These are phyloP conservation scores for Cucurbita argyrosperma DNA, from an alignment of 306 rosid genomes.

Conservation along the genomic window DNA sequence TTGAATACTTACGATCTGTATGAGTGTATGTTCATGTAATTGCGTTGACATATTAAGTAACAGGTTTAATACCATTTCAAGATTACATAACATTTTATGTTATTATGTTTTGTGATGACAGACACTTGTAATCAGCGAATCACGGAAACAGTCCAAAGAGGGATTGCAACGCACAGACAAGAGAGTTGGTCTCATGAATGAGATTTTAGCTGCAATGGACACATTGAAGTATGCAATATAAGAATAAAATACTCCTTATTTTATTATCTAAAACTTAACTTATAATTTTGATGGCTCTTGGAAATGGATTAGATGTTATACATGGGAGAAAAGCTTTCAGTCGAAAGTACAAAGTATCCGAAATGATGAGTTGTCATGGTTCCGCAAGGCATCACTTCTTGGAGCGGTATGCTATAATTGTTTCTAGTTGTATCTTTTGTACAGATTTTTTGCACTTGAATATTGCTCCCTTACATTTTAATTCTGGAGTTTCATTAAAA, in stretches of 20 bases:
- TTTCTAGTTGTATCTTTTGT: background rate
- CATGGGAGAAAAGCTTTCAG: conserved; percentile 96
- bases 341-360: conserved; percentile 54
- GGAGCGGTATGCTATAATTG: conserved; percentile 56
- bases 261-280: background rate
- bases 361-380: conserved; percentile 75
- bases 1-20: background rate
- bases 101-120: conserved; percentile 17
- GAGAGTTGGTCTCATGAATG: conserved; percentile 97
- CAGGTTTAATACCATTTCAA: background rate
- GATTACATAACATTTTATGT: background rate
- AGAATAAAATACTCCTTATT: background rate
- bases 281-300: conserved; percentile 1
- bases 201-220: conserved; percentile 95
- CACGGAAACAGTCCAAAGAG: conserved; percentile 70
- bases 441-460: background rate
- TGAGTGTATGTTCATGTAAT: background rate
- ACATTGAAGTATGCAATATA: conserved; percentile 59
- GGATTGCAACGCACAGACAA: conserved; percentile 88
- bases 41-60: background rate
- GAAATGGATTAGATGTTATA: conserved; percentile 67
- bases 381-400: conserved; percentile 59
- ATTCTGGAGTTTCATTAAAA: background rate
- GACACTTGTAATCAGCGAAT: conserved; percentile 68
- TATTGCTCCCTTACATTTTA: background rate